Conservation (phyloP, 371 early-diverging fungal genomes). For the Mortierella sp. region DNA sequence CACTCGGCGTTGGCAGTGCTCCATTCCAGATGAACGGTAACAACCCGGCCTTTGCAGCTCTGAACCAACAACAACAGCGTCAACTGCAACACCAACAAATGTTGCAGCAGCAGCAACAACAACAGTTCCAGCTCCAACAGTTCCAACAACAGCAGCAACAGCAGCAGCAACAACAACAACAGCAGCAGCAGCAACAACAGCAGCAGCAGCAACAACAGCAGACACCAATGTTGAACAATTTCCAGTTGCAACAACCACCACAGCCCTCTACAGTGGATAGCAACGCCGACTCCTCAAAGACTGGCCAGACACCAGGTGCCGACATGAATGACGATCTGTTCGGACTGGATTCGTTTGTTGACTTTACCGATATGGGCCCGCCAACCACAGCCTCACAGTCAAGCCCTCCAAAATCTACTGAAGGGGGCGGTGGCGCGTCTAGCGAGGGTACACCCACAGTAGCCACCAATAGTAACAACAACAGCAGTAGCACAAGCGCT, state of each 20-base stretch:
- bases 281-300: conserved; percentile 18
- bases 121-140: conserved; percentile 33
- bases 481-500: conserved; percentile 9
- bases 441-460: conserved; percentile 7
- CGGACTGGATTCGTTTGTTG: conserved; percentile 47
- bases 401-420: conserved; percentile 25
- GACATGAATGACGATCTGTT: conserved; percentile 51
- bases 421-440: neutral
- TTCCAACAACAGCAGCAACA: conserved; percentile 38
- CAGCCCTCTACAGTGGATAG: conserved; percentile 19
- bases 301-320: conserved; percentile 12
- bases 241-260: conserved; percentile 39
- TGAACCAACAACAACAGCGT: conserved; percentile 32
- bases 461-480: conserved; percentile 7
- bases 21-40: conserved; percentile 44
- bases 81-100: conserved; percentile 47
- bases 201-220: conserved; percentile 39
- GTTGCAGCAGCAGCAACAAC: conserved; percentile 40
- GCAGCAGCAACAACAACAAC: conserved; percentile 29
- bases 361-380: conserved; percentile 42
- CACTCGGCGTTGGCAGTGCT: conserved; percentile 24
- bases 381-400: conserved; percentile 17
- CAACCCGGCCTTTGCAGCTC: conserved; percentile 32
- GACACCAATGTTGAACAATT: conserved; percentile 30
- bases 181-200: conserved; percentile 34